phyloP scores from a whole-genome alignment of 768 basidiomycete species.

The Tricholoma furcatifolium region DNA sequence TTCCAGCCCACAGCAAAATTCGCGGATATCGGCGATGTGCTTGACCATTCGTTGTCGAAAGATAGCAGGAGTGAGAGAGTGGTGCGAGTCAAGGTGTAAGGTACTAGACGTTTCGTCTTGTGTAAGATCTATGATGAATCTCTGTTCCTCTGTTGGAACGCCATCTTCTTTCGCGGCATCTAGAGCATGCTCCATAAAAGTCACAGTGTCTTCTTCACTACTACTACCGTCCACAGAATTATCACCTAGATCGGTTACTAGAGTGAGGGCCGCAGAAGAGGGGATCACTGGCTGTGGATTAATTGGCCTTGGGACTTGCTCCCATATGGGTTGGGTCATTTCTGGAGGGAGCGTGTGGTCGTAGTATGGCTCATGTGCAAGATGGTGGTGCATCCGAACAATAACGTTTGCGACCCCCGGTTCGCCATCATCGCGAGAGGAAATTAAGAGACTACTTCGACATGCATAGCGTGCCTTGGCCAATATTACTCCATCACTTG shows the following conservation, averaged over 20 bases:
- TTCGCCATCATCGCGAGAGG: constrained; percentile 34
- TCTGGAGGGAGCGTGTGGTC: constrained; percentile 37
- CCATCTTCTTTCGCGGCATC: not conserved
- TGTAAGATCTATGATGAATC: too few relatives aligned
- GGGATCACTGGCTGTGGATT: not conserved
- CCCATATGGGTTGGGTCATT: constrained; percentile 33
- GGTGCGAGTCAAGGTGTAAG: not conserved
- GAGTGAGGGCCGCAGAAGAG: not conserved
- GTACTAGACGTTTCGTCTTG: too few relatives aligned
- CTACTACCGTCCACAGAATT: constrained; percentile 2
- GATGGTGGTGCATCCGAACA: constrained; percentile 43
- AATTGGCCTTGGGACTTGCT: constrained; percentile 19
- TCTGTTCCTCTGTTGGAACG: not conserved
- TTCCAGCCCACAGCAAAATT: constrained; percentile 46
- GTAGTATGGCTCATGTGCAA: constrained; percentile 42
- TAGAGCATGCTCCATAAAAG: constrained; percentile 4
- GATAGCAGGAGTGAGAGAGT: constrained; percentile 18
- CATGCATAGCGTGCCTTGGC: constrained; percentile 44
- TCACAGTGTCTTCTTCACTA: constrained; percentile 4
- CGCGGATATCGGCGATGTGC: constrained; percentile 41
- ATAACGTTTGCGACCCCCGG: constrained; percentile 29
- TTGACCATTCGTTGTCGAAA: constrained; percentile 38
- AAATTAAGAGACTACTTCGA: constrained; percentile 43
- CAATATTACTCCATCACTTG: constrained; percentile 35
- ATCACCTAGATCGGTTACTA: not conserved